These are phyloP conservation scores for Skeletonema marinoi DNA, from an alignment of 108 stramenopile genomes.

Conservation along the genomic window DNA sequence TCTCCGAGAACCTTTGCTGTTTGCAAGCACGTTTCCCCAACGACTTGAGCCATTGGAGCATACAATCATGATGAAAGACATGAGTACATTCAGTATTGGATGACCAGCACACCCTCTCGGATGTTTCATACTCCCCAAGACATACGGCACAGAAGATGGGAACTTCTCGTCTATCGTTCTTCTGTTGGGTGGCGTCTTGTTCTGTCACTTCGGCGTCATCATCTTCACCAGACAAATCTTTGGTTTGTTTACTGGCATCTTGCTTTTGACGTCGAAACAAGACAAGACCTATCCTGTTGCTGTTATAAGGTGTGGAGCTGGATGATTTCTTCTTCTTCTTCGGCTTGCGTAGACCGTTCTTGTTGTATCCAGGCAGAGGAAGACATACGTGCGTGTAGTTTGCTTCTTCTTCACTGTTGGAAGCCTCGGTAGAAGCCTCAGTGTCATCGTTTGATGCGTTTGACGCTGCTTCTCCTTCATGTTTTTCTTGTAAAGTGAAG, in stretches of 20 bases:
- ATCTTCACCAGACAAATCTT: neutral
- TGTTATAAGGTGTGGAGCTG: neutral
- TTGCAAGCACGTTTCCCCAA: too few species aligned
- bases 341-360: neutral
- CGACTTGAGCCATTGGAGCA: constrained; percentile 27
- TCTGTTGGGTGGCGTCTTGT: neutral
- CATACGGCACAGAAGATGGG: constrained; percentile 45
- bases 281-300: neutral
- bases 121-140: constrained; percentile 21
- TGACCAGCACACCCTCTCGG: constrained; percentile 28
- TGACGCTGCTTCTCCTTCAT: too few species aligned
- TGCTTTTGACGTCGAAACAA: neutral
- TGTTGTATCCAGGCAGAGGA: constrained; percentile 23
- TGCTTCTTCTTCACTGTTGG: too few species aligned
- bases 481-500: too few species aligned
- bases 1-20: too few species aligned
- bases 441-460: too few species aligned
- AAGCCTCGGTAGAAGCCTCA: too few species aligned
- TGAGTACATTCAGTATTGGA: constrained; percentile 37
- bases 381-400: too few species aligned
- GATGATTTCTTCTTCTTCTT: neutral
- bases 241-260: neutral
- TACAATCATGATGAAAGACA: constrained; percentile 49
- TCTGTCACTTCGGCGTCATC: neutral
- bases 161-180: constrained; percentile 5